Evolutionary conservation across 2,329 filamentous ascomycete genomes (phyloP), one percentile per base, ranked within the genome.

Genomic region (Emericellopsis atlantica): DNA sequence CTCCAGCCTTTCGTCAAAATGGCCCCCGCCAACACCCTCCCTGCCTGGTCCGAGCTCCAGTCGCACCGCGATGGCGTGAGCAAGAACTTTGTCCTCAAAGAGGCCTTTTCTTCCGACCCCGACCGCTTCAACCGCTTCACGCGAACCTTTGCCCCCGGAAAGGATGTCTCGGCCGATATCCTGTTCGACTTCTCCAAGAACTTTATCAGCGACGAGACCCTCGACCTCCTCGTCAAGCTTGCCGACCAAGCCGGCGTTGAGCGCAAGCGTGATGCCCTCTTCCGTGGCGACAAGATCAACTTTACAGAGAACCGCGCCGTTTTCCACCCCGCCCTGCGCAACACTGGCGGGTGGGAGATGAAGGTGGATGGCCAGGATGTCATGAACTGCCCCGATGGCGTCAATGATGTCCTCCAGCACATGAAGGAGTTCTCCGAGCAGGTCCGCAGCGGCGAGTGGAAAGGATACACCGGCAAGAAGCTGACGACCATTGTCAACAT

Each of bases 111-210:
- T 55, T 79, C 86, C 53, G 89, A 98, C 61, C 79, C 88, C 39
- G 61, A 84, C 58, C 87, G 92, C 48, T 96, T 95, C 71, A 66
- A 81, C 56, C 94, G 92, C 67, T 89, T 95, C 70, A 84, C 80
- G 59, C 84, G 81, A 61, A 86, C 76, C 56, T 95, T 96, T 65
- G 69, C 75, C 52, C 88, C 93, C 65, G 70, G 79, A 24, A 89
- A 75, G 40, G 81, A 75, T 40, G 81, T 84, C 51, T 85, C 93
- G 56, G 81, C 79, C 51, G 87, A 95, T 49, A 92, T 93, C 55
- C 77, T 98, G 48, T 98, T 96, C 65, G 92, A 98, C 66, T 98
- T 95, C 69, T 92, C 84, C 71, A 98, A 98, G 79, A 98, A 98
- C 77, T 89, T 98, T 65, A 64, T 96, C 54, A 92, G 84, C 46